phyloP scores from a whole-genome alignment of 371 early-diverging fungal species.

The Vavraia culicis region DNA sequence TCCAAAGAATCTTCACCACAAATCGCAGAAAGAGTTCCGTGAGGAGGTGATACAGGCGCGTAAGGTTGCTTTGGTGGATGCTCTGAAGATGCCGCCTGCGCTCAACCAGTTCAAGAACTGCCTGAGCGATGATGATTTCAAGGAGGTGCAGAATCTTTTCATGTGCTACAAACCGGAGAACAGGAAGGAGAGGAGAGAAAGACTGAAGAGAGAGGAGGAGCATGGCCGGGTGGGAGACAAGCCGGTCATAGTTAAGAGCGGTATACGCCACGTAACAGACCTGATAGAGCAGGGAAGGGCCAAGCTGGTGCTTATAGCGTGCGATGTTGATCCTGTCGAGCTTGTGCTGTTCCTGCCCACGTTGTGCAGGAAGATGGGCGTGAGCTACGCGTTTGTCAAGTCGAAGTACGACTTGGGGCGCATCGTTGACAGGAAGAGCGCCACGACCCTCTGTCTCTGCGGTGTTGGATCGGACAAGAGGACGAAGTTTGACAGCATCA shows the following conservation, averaged over 20 bases:
- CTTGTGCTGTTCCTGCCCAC: constrained; percentile 92
- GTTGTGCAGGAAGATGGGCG: constrained; percentile 97
- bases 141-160: constrained; percentile 76
- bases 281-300: constrained; percentile 91
- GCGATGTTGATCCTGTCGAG: constrained; percentile 97
- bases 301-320: constrained; percentile 84
- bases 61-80: constrained; percentile 62
- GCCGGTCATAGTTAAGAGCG: constrained; percentile 83
- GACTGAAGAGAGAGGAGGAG: constrained; percentile 66
- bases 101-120: constrained; percentile 94
- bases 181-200: constrained; percentile 71
- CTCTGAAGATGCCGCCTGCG: constrained; percentile 94
- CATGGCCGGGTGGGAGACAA: constrained; percentile 63
- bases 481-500: constrained; percentile 53
- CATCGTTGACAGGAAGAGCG: constrained; percentile 92
- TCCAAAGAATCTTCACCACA: neutral
- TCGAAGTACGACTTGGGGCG: constrained; percentile 83
- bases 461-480: constrained; percentile 60
- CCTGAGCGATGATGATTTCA: constrained; percentile 67
- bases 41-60: constrained; percentile 31
- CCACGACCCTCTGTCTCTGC: constrained; percentile 75
- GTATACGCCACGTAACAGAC: constrained; percentile 93
- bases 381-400: constrained; percentile 95
- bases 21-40: constrained; percentile 14
- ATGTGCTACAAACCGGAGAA: constrained; percentile 89